Evolutionary conservation across 108 stramenopile species (phyloP).

Genomic region (Hondaea fermentalgiana): DNA sequence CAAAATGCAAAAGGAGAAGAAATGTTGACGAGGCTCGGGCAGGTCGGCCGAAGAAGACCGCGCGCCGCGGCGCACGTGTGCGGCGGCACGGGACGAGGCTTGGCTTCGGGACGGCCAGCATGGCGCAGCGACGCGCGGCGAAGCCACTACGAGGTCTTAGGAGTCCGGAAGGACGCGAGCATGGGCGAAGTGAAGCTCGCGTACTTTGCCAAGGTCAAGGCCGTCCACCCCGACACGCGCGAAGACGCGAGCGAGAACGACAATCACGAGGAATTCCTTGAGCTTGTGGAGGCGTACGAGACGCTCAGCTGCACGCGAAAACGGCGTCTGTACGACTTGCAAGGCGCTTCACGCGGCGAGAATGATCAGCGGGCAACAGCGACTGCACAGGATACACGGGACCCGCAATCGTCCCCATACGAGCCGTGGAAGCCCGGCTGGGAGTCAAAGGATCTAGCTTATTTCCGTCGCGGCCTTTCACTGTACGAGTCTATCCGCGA

Average conservation of each 20-base stretch:
- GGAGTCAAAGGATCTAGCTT: neutral
- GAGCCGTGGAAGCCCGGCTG: neutral
- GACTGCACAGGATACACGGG: no score
- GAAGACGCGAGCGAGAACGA: neutral
- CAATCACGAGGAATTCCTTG: neutral
- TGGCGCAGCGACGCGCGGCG: no score
- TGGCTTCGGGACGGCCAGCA: no score
- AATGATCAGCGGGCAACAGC: no score
- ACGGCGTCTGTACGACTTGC: neutral
- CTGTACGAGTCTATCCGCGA: neutral
- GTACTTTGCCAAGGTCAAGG: neutral
- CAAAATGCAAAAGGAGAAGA: no score
- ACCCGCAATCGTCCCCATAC: neutral
- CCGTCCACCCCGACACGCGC: neutral
- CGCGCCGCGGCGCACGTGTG: no score
- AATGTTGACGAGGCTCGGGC: no score
- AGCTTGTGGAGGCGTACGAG: slow-evolving; percentile 1
- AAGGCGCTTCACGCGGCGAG: neutral
- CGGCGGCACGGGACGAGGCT: no score
- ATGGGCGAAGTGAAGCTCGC: neutral
- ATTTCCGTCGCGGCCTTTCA: neutral
- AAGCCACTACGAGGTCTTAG: no score
- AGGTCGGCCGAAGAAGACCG: no score
- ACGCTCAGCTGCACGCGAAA: neutral
- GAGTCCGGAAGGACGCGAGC: neutral